Evolutionary conservation across 75 land plant species (phyloP), one percentile per base, ranked within the genome.

Genomic region (Larix kaempferi): DNA sequence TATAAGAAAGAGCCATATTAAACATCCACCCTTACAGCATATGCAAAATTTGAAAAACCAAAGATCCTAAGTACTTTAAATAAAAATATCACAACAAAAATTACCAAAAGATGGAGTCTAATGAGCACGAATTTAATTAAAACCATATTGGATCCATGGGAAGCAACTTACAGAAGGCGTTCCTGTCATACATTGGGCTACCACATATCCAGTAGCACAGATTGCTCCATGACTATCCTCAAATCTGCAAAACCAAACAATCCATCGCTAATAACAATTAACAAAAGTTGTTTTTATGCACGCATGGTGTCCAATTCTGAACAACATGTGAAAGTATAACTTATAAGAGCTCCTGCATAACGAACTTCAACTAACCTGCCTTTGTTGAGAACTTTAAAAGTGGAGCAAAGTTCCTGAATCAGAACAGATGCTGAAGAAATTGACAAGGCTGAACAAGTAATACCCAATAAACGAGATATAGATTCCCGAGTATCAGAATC

Each of bases 161-260:
- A 74, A 74, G 16, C 6, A 22, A 62, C 91, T 88, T 90, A 92
- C 95, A 59, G 63, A 21, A 44, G 94, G 92, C 15, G 64, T 67
- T 81, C 85, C 86, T 19, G 85, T 86, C 85, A 89, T 79, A 76
- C 91, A 88, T 78, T 95, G 89, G 44, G 99, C 96, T 59, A 85
- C 64, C 19, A 91, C 87, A 89, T 89, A 98, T 55, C 99, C 99
- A 77, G 88, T 78, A 10, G 99, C 90, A 84, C 91, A 93, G 37
- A 95, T 54, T 39, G 76, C 83, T 75, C 99, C 99, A 87, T 98
- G 96, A 44, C 84, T 78, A 39, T 76, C 87, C 82, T 98, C 99
- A 87, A 90, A 98, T 78, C 97, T 94, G 80, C 8, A 83, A 49
- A 60, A 72, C 2, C 26, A 44, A 35, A 19, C 6, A 76, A 76